Percentiles rank a stretch among this genome's conserved stretches.
Evolutionary conservation across 2,329 filamentous ascomycete species (phyloP).

Genomic region (Botrytis fabae): DNA sequence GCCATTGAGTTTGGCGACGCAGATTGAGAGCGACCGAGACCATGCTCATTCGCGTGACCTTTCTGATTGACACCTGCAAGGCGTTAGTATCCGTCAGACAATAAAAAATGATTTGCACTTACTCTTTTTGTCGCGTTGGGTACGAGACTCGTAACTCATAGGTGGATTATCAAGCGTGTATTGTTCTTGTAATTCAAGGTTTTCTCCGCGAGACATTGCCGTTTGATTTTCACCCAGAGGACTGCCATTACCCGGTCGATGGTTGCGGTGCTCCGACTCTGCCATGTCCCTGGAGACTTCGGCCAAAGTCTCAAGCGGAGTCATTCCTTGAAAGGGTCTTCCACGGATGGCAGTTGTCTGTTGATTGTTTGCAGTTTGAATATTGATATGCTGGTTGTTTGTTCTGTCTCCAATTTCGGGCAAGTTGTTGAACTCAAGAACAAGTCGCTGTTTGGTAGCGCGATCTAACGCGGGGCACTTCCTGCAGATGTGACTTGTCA

Average conservation of each 20-base stretch:
- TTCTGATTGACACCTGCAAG: constrained; percentile 14
- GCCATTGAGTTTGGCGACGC: constrained; percentile 37
- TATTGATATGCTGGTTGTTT: constrained; percentile 38
- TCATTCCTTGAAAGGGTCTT: constrained; percentile 54
- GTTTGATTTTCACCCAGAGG: constrained; percentile 33
- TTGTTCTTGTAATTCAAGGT: constrained; percentile 58
- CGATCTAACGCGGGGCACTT: constrained; percentile 79
- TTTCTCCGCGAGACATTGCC: constrained; percentile 32
- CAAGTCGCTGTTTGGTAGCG: constrained; percentile 72
- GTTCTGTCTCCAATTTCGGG: constrained; percentile 50
- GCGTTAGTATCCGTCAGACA: neutral
- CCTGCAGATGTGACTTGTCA: constrained; percentile 80
- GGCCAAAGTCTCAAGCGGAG: constrained; percentile 80
- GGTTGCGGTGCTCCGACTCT: constrained; percentile 60
- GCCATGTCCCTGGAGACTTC: constrained; percentile 84
- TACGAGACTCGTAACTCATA: constrained; percentile 48
- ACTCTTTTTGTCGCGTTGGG: constrained; percentile 45
- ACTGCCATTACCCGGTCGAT: constrained; percentile 50
- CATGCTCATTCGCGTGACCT: neutral
- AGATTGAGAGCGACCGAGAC: constrained; percentile 29
- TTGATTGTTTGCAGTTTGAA: constrained; percentile 28
- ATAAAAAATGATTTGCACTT: constrained; percentile 28
- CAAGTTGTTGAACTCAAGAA: constrained; percentile 71
- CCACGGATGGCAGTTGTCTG: neutral
- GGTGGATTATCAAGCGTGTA: constrained; percentile 59